Base-by-base conservation (phyloP, 169 alveolate species). In the Babesia ovis region DNA sequence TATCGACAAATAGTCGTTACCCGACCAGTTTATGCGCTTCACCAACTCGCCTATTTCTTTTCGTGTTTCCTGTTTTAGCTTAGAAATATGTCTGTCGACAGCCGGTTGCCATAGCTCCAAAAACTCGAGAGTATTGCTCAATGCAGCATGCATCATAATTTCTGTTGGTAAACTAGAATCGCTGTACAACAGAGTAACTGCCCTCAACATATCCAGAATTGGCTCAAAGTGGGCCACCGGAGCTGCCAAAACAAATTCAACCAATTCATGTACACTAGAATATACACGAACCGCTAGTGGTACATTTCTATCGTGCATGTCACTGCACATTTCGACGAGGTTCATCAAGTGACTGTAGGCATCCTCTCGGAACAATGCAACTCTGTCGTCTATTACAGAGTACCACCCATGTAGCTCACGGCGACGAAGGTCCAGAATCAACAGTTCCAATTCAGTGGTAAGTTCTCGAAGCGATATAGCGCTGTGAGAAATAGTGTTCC, bases 361-460 rank as follows among this genome's bases (percentile, higher is more conserved):
- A 11, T 41, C 66, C 41, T 72, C 55, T 9, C 64, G 75, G 31
- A 50, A 64, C 1, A 43, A 8, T 8, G 2, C 68, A 1, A 60
- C 29, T 2, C 74, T 76, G n/a, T 41, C 55, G 16, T 59, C 58
- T 5, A 72, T 61, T 2, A 48, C 43, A 23, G 53, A 23, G 42
- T 58, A 61, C 83, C 83, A 72, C 25, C 68, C 83, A 22, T 61
- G 43, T 16, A 72, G 75, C 56, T 72, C 76, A 22, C 59, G 42
- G 11, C 42, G 54, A 5, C 83, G 62, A 41, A 72, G 48, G 23
- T 61, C 74, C n/a, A 72, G 43, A 23, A 72, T 48, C 57, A 59
- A 29, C 1, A 8, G 37, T 57, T 59, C 75, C 4, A 62, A 18
- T 22, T 72, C 83, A 0, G 54, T 4, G 3, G 70, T 22, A 11